Conservation (phyloP, 805 yeast species). For the Wickerhamiella occidentalis region DNA sequence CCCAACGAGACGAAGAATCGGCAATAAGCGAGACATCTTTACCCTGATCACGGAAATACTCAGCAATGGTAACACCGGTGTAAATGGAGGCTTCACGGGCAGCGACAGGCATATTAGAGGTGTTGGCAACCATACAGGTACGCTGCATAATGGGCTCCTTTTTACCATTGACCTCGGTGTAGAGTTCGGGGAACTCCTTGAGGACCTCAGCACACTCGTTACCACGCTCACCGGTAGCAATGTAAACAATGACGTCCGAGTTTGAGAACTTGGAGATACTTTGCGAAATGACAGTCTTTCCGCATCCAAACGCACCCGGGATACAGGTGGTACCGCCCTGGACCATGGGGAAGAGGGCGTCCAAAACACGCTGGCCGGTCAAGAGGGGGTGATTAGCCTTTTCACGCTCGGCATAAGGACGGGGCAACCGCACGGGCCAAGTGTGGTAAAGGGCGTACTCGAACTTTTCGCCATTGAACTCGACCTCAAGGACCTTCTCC, state of each 20-base stretch:
- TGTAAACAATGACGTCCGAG: constrained; percentile 92
- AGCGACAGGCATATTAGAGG: constrained; percentile 99
- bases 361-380: constrained; percentile 98
- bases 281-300: constrained; percentile 96
- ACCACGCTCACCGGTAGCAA: constrained; percentile 95
- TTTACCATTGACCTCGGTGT: constrained; percentile 78
- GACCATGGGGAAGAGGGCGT: constrained; percentile 95
- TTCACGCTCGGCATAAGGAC: constrained; percentile 92
- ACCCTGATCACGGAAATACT: constrained; percentile 99
- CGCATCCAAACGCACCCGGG: constrained; percentile 99
- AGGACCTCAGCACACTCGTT: constrained; percentile 99
- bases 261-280: constrained; percentile 93
- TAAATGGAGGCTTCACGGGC: constrained; percentile 99
- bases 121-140: constrained; percentile 95
- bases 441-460: constrained; percentile 91
- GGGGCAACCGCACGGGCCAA: constrained; percentile 99
- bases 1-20: constrained; percentile 99
- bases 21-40: constrained; percentile 99
- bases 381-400: constrained; percentile 90
- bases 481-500: constrained; percentile 83
- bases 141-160: constrained; percentile 99
- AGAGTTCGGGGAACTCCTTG: constrained; percentile 98
- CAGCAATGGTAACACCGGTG: constrained; percentile 97
- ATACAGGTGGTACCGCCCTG: constrained; percentile 99
- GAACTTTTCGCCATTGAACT: constrained; percentile 75